Percentiles rank a stretch among this genome's conserved stretches.
Evolutionary conservation across 106 monocot species (phyloP).

Genomic region (Acanthochlamys bracteata): DNA sequence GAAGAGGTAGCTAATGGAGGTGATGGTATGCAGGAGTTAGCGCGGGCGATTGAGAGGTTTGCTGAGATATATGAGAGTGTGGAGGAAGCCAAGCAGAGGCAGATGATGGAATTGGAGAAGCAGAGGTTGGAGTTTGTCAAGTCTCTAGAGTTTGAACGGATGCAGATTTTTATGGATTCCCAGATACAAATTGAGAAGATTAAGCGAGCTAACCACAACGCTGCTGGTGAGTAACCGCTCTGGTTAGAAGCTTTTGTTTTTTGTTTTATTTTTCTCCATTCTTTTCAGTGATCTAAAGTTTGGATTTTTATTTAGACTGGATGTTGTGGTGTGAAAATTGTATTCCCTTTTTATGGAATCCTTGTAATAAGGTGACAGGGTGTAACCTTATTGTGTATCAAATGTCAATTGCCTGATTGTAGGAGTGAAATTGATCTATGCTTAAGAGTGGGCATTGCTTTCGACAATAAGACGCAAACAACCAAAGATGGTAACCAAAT

Average conservation of each 20-base stretch:
- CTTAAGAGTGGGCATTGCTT: no score
- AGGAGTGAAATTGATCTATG: no score
- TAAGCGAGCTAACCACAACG: background rate
- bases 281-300: background rate
- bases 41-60: slow-evolving; percentile 9
- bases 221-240: background rate
- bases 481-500: no score
- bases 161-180: slow-evolving; percentile 21
- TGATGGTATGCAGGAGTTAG: slow-evolving; percentile 11
- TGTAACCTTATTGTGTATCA: background rate
- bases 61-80: slow-evolving; percentile 15
- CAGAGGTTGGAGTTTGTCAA: slow-evolving; percentile 20
- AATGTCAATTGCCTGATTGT: no score
- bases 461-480: no score
- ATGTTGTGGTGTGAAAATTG: background rate
- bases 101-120: slow-evolving; percentile 21
- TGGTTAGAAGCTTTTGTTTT: no score
- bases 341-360: background rate
- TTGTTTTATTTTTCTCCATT: background rate
- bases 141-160: slow-evolving; percentile 16
- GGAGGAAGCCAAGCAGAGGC: slow-evolving; percentile 17
- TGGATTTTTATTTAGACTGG: background rate
- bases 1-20: background rate
- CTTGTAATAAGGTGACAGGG: background rate
- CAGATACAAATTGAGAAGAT: slow-evolving; percentile 10